Percentiles rank a stretch among this genome's conserved stretches.
phyloP scores from a whole-genome alignment of 768 basidiomycete genomes.

The Candolleomyces eurysporus region DNA sequence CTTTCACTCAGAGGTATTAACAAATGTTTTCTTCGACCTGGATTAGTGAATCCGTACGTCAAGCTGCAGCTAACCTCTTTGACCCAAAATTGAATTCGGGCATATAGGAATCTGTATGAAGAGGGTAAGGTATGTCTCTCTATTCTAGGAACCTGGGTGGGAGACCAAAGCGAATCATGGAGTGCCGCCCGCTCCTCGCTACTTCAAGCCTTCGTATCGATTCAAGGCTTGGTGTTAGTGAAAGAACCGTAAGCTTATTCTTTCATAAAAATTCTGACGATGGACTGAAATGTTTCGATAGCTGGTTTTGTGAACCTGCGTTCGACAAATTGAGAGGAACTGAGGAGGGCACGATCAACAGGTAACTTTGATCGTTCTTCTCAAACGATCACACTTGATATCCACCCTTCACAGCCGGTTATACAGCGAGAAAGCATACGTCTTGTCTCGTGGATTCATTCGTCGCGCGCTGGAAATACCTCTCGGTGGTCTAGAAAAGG shows the following conservation, averaged over 20 bases:
- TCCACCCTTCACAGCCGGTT: conserved; percentile 58
- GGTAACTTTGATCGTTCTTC: conserved; percentile 37
- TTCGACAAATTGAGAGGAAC: conserved; percentile 92
- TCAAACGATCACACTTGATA: conserved; percentile 6
- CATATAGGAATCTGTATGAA: conserved; percentile 79
- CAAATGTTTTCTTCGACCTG: background rate
- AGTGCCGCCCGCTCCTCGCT: conserved; percentile 80
- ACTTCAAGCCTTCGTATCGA: conserved; percentile 89
- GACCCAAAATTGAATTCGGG: background rate
- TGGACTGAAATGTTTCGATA: conserved; percentile 22
- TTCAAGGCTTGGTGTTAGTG: conserved; percentile 90
- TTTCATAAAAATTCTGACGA: conserved; percentile 2
- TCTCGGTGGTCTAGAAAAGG: conserved; percentile 64
- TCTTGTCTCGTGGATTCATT: conserved; percentile 86
- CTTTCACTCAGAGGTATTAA: background rate
- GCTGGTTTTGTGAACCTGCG: conserved; percentile 91
- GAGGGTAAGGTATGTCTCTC: conserved; percentile 95
- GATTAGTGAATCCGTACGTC: conserved; percentile 73
- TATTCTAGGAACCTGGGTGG: conserved; percentile 89
- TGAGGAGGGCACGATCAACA: conserved; percentile 85
- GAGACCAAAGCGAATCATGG: conserved; percentile 88
- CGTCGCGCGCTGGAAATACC: conserved; percentile 86
- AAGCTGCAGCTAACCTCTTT: background rate
- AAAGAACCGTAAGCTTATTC: conserved; percentile 75
- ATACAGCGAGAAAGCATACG: conserved; percentile 92